Evolutionary conservation across 352 stramenopile species (phyloP).

Genomic region (Pythium myriotylum): DNA sequence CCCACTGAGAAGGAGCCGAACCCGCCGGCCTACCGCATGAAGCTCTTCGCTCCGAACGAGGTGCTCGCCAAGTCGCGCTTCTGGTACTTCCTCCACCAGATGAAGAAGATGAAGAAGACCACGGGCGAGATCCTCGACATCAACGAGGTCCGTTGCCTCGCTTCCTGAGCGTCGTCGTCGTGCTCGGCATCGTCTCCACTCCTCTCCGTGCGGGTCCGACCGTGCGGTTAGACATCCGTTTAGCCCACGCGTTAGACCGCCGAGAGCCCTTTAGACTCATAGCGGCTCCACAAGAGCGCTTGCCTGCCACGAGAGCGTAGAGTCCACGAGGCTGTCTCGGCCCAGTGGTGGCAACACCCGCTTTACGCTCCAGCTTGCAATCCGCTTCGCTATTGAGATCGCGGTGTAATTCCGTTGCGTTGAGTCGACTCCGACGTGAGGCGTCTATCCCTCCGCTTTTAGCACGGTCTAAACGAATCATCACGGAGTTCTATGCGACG

Average conservation of each 20-base stretch:
- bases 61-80: conserved; percentile 99
- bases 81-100: conserved; percentile 99
- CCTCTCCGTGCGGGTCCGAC: no score
- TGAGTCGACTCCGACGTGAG: no score
- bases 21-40: conserved; percentile 99
- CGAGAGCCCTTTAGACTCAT: conserved; percentile 21
- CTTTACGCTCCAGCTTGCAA: conserved; percentile 83
- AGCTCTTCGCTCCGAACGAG: conserved; percentile 95
- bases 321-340: conserved; percentile 17
- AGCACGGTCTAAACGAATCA: neutral
- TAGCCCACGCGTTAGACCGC: neutral
- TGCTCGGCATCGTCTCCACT: no score
- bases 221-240: conserved; percentile 9
- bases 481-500: neutral
- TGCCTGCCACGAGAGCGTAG: conserved; percentile 82
- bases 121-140: conserved; percentile 99
- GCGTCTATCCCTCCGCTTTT: no score
- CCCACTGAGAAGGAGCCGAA: conserved; percentile 98
- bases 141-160: conserved; percentile 91
- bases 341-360: conserved; percentile 14
- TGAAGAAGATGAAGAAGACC: conserved; percentile 99
- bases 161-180: conserved; percentile 5
- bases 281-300: conserved; percentile 63
- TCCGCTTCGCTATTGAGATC: conserved; percentile 65
- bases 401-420: conserved; percentile 41